Percentiles rank a stretch among this genome's conserved stretches.
Evolutionary conservation across 1,139 yeast species (phyloP).

Genomic region (Kurtzmaniella quercitrusa): DNA sequence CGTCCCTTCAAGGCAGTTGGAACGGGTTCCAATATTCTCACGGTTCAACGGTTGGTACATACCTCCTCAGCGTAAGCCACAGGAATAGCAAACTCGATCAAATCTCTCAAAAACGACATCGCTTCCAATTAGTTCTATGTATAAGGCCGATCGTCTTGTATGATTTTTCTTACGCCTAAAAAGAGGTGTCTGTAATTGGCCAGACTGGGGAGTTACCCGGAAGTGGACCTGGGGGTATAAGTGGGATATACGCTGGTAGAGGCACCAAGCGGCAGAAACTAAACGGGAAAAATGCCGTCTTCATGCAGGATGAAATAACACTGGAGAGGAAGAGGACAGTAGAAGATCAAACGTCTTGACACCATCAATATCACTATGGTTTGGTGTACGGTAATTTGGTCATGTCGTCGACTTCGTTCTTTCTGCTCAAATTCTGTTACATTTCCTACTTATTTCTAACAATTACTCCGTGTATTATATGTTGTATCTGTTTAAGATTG

Average conservation of each 20-base stretch:
- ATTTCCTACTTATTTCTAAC: neutral
- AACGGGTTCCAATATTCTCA: neutral
- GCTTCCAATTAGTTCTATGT: constrained; percentile 5
- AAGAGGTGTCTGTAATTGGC: constrained; percentile 12
- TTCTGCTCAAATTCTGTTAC: too few species aligned
- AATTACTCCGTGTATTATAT: constrained; percentile 1
- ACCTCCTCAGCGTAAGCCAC: constrained; percentile 86
- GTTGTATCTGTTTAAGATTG: neutral
- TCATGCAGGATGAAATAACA: too few species aligned
- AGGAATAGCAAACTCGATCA: constrained; percentile 80
- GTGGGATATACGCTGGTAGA: too few species aligned
- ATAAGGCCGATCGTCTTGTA: constrained; percentile 3
- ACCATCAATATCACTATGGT: too few species aligned
- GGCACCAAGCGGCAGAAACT: too few species aligned
- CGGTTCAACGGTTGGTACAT: constrained; percentile 17
- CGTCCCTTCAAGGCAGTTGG: neutral
- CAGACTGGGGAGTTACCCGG: constrained; percentile 11
- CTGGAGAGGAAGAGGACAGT: too few species aligned
- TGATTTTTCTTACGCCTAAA: constrained; percentile 5
- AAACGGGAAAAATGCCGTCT: too few species aligned
- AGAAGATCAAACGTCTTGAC: too few species aligned
- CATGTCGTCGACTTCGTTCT: too few species aligned
- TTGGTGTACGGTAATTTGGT: too few species aligned
- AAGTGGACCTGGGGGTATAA: neutral
- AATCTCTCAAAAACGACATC: constrained; percentile 65